These are phyloP conservation scores for Diaporthe sp. DNA, from an alignment of 2,329 filamentous ascomycete species.

Conservation along the genomic window DNA sequence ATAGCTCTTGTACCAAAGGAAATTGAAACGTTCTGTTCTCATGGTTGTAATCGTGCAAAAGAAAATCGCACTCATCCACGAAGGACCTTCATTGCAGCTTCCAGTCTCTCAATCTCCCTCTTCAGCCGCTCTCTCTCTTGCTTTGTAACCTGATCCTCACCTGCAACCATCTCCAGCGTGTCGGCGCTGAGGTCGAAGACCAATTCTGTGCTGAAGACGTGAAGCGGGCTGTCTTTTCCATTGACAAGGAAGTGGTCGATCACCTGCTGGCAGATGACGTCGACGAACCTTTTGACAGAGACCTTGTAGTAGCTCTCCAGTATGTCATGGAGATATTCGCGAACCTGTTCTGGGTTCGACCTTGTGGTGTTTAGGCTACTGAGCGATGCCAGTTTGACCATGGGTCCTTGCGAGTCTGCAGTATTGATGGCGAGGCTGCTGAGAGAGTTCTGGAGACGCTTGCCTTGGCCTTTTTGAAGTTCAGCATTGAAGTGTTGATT, in stretches of 20 bases:
- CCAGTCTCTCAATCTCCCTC: constrained; percentile 61
- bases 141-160: constrained; percentile 63
- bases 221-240: constrained; percentile 64
- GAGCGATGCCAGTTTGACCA: constrained; percentile 5
- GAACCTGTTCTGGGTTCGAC: constrained; percentile 42
- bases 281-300: constrained; percentile 72
- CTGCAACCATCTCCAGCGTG: constrained; percentile 69
- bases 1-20: no score
- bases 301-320: constrained; percentile 74
- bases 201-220: constrained; percentile 65
- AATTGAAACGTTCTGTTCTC: neutral
- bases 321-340: constrained; percentile 71
- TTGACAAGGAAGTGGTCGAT: constrained; percentile 67
- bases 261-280: constrained; percentile 72
- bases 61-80: constrained; percentile 24
- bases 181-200: constrained; percentile 62
- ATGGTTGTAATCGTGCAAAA: neutral
- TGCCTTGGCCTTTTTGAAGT: no score
- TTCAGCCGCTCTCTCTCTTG: constrained; percentile 58
- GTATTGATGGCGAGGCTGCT: constrained; percentile 31
- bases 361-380: constrained; percentile 36
- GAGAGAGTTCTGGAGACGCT: no score
- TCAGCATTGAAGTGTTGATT: no score
- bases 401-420: neutral
- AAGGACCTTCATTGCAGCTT: constrained; percentile 50